A percentile compares a stretch with the other conserved stretches of the same genome.
Evolutionary conservation across 352 stramenopile species (phyloP).

Genomic region (Phytophthora hibernalis): DNA sequence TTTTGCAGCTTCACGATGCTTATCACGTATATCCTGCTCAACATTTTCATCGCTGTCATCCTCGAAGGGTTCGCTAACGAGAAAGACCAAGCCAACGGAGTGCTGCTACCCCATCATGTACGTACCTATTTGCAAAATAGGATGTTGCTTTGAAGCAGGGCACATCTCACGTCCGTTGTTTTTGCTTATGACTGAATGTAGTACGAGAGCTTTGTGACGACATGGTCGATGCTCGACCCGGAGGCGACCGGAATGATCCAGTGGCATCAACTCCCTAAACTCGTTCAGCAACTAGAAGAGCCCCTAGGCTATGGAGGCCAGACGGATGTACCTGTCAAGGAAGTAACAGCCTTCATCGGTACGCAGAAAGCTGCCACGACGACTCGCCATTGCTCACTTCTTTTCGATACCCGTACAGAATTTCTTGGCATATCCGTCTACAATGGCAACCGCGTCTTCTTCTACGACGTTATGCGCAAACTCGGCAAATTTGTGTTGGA

Average conservation of each 20-base stretch:
- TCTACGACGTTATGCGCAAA: conserved; percentile 58
- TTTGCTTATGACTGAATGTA: conserved; percentile 20
- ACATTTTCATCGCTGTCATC: conserved; percentile 91
- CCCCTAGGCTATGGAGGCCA: conserved; percentile 68
- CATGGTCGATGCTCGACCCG: conserved; percentile 72
- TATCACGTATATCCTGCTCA: conserved; percentile 85
- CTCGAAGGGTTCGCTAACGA: conserved; percentile 84
- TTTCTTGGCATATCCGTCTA: conserved; percentile 61
- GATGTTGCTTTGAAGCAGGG: not conserved
- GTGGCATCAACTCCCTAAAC: conserved; percentile 64
- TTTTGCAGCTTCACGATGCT: conserved; percentile 86
- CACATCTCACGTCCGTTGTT: not conserved
- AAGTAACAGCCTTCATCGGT: conserved; percentile 67
- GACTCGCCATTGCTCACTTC: not conserved
- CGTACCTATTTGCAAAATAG: conserved; percentile 20
- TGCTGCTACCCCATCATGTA: conserved; percentile 53
- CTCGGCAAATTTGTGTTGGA: conserved; percentile 73
- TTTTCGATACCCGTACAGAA: conserved; percentile 23
- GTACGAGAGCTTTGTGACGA: conserved; percentile 69
- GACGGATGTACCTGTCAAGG: conserved; percentile 52
- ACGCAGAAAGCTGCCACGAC: conserved; percentile 9
- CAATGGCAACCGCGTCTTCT: conserved; percentile 64
- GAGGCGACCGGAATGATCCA: conserved; percentile 80
- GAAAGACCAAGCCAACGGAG: conserved; percentile 64
- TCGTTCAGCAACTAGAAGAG: conserved; percentile 70